Conservation (phyloP, 2,329 filamentous ascomycete species). For the Onygenales sp. region DNA sequence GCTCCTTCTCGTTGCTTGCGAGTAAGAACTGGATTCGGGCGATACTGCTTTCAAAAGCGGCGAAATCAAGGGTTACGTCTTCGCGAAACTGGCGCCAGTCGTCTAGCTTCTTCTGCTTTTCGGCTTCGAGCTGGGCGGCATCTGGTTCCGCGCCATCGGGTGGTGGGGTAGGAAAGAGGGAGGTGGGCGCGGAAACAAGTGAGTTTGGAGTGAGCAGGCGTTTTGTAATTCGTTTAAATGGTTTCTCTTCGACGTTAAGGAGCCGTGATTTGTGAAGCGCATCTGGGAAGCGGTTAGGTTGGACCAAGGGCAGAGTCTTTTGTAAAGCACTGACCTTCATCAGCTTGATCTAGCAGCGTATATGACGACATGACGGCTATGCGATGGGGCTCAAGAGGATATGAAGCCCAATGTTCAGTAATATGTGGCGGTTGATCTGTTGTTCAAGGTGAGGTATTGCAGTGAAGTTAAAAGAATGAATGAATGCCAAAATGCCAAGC, state of each 20-base stretch:
- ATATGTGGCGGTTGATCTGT: not conserved
- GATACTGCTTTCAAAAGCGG: constrained; percentile 76
- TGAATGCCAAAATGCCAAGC: not conserved
- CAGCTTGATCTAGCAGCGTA: constrained; percentile 61
- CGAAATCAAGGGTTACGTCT: constrained; percentile 80
- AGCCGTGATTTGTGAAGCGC: constrained; percentile 81
- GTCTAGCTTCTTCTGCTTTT: constrained; percentile 42
- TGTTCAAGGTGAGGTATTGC: not conserved
- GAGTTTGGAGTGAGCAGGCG: constrained; percentile 62
- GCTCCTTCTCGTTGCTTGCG: constrained; percentile 72
- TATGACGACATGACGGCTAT: constrained; percentile 44
- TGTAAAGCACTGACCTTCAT: constrained; percentile 34
- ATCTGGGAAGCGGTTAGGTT: constrained; percentile 36
- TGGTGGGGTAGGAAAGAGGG: constrained; percentile 56
- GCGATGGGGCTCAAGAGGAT: not conserved
- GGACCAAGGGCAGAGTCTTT: not conserved
- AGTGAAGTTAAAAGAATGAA: no score
- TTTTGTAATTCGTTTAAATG: constrained; percentile 81
- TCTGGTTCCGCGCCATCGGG: constrained; percentile 45
- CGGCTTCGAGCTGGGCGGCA: constrained; percentile 34
- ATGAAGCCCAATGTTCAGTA: not conserved
- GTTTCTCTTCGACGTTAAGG: constrained; percentile 82
- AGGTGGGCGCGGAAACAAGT: constrained; percentile 47
- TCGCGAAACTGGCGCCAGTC: constrained; percentile 64
- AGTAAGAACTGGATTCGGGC: constrained; percentile 80